Evolutionary conservation across 192 early-diverging fungal genomes (phyloP), one percentile per base, ranked within the genome.

Genomic region (Coemansia sp.): DNA sequence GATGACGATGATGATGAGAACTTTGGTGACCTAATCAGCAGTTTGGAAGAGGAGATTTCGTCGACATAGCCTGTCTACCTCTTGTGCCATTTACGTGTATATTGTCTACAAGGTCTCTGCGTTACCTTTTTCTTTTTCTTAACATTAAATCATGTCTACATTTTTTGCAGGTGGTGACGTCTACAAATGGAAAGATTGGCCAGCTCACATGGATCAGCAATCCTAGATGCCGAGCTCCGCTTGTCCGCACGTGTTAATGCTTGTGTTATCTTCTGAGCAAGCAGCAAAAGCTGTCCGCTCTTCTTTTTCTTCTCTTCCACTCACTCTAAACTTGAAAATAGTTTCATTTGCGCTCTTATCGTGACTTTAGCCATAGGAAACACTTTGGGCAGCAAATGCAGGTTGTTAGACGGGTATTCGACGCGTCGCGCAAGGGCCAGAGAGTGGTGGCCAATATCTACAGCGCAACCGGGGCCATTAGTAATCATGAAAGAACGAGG

Each of bases 21-120:
- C 59, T 74, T 74, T 58, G 83, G 83, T 57, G 85, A 85, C 55
- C 59, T 87, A 51, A 81, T 84, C 18, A 80, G 74, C 60, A 70
- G 82, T 23, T 59, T 87, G 36, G 86, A 85, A 66, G 79, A 79
- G 35, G 78, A 79, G 18, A 72, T 87, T 26, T 64, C 70, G n/a
- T 70, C 74, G 20, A 51, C 69, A 51, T 56, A 24, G 10, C 21
- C 18, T 6, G 24, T 14, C 34, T 20, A 9, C 28, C 16, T 1
- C 10, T 35, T 38, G 33, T 50, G 31, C 31, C 39, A 21, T 9
- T 39, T 39, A 1, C 40, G 50, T 51, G 50, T 51, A 51, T 51
- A 14, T 43, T 58, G n/a, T 33, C 38, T 53, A 39, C 37, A 28
- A 40, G 33, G 13, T 42, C 56, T 45, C 34, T 14, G 20, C 21